Evolutionary conservation across 306 rosid genomes (phyloP).

Genomic region (Hippophae rhamnoides): DNA sequence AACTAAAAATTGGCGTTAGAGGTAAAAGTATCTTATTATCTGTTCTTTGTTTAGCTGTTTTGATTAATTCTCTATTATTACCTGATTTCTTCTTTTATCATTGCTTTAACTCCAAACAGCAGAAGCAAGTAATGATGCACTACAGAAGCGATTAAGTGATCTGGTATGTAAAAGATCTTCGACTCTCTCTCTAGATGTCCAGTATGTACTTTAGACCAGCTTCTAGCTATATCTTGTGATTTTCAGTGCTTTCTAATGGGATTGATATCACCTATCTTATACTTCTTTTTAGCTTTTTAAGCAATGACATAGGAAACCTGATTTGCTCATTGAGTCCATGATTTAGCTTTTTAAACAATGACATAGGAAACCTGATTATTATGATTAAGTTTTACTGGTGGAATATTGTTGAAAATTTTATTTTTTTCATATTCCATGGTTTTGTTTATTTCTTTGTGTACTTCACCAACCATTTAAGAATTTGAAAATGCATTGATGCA

Average conservation of each 20-base stretch:
- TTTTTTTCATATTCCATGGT: not conserved
- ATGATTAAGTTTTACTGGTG: not conserved
- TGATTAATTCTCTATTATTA: not conserved
- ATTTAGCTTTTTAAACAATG: not conserved
- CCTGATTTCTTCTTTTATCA: constrained; percentile 17
- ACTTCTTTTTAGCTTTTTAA: too few relatives aligned
- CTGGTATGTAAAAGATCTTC: constrained; percentile 33
- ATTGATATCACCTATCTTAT: too few relatives aligned
- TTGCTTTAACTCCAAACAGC: constrained; percentile 51
- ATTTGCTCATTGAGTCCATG: too few relatives aligned
- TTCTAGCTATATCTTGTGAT: too few relatives aligned
- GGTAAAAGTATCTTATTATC: constrained; percentile 27
- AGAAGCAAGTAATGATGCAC: constrained; percentile 46
- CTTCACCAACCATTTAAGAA: not conserved
- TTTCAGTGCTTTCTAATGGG: too few relatives aligned
- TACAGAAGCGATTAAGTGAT: constrained; percentile 56
- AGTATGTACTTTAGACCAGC: not conserved
- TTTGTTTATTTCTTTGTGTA: not conserved
- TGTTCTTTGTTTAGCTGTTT: not conserved
- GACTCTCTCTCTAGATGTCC: not conserved
- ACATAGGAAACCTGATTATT: not conserved
- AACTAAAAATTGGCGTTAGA: constrained; percentile 35
- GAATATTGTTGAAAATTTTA: not conserved
- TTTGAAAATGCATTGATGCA: too few relatives aligned
- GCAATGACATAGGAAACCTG: too few relatives aligned